Evolutionary conservation across 352 stramenopile genomes (phyloP), one percentile per base, ranked within the genome.

Genomic region (Phytophthora pistaciae): DNA sequence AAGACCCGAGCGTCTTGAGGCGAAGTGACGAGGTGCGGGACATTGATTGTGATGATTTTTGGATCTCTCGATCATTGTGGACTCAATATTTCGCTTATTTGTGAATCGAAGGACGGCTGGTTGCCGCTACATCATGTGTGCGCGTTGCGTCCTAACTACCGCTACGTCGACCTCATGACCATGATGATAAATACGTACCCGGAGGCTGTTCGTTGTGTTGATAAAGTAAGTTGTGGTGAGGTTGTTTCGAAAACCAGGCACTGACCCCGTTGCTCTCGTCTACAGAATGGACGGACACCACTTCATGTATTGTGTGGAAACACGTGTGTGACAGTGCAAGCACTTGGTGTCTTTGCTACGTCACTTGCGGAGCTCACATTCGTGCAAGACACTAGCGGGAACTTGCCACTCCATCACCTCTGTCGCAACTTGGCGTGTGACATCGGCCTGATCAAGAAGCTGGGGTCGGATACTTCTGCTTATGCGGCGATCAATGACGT

Each of bases 111-210:
- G 82, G 70, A 86, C 20, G 82, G 77, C 14, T 77, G 68, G 13
- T 14, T 90, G 25, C 74, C 83, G 20, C 67, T 93, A 55, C 86
- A 92, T 63, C 66, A 86, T 2, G 68, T 91, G 42, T 93, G 86
- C 20, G 64, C 60, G 0, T 71, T 87, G 48, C 64, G 74, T 3
- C 76, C 82, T 1, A 86, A 83, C 62, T 85, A 84, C n/a, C 74
- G 79, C 29, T 90, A 83, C 29, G 64, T 86, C 16, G 81, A 91
- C 49, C 44, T 90, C 11, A 78, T 93, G n/a, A 81, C 73, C 10
- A 80, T 82, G 63, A 82, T 87, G 73, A 64, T 85, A 2, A 76
- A 75, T 18, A 74, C 66, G 11, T 81, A 79, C 23, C 64, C 68
- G 16, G 77, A 84, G 44, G 83, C 70, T 13, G 66, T 60, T 8